phyloP scores from a whole-genome alignment of 2,329 filamentous ascomycete genomes.

The Beauveria medogensis region DNA sequence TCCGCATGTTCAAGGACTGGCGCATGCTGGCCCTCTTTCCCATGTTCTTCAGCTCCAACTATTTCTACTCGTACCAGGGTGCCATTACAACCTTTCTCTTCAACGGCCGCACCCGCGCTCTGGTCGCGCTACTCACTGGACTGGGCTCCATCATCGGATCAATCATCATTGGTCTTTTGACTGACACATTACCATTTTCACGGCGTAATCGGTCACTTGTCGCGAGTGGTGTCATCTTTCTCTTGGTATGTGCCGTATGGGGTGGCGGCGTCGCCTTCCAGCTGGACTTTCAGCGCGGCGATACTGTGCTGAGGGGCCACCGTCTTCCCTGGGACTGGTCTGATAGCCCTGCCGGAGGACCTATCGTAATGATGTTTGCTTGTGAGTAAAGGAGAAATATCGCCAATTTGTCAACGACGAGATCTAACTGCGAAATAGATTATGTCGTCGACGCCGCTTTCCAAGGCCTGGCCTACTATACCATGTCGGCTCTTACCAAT shows the following conservation, averaged over 20 bases:
- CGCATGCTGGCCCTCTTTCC: conserved; percentile 5
- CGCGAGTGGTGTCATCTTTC: conserved; percentile 49
- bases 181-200: conserved; percentile 48
- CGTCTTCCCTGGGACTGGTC: conserved; percentile 21
- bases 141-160: conserved; percentile 64
- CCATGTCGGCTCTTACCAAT: conserved; percentile 68
- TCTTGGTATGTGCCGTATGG: conserved; percentile 59
- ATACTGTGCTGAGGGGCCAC: conserved; percentile 13
- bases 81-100: conserved; percentile 60
- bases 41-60: conserved; percentile 56
- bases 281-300: conserved; percentile 34
- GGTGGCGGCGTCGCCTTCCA: conserved; percentile 65
- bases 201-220: conserved; percentile 53
- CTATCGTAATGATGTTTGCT: conserved; percentile 19
- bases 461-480: conserved; percentile 58
- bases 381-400: conserved; percentile 10
- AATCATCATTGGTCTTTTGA: conserved; percentile 53
- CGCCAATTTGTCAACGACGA: no score
- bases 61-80: conserved; percentile 74
- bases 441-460: conserved; percentile 21
- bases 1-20: conserved; percentile 16
- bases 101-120: conserved; percentile 60
- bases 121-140: conserved; percentile 61
- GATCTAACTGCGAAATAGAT: conserved; percentile 11
- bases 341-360: conserved; percentile 16